Evolutionary conservation across 2,329 filamentous ascomycete species (phyloP).

Genomic region (Onygena corvina): DNA sequence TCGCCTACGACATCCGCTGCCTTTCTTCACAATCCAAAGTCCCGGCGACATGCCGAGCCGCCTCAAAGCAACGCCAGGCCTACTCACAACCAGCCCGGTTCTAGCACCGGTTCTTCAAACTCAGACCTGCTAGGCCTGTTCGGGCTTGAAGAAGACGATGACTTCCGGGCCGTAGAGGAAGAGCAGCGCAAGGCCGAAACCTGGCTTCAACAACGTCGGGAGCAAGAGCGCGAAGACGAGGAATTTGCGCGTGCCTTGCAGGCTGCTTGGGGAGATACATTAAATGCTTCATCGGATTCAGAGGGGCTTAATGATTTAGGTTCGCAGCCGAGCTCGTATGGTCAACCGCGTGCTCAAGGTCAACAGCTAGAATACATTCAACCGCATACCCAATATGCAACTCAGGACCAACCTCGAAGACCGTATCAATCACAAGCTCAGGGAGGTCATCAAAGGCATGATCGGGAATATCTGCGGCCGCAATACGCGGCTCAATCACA

Average conservation of each 20-base stretch:
- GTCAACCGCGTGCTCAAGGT: not conserved
- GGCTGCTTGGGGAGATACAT: constrained; percentile 19
- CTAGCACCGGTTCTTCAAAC: not conserved
- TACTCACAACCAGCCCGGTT: not conserved
- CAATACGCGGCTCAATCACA: not conserved
- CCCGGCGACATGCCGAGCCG: not conserved
- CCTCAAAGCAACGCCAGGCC: not conserved
- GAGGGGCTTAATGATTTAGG: not conserved
- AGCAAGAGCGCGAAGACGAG: constrained; percentile 29
- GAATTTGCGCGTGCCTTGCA: constrained; percentile 30
- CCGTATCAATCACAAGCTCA: not conserved
- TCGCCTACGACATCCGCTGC: not conserved
- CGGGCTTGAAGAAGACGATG: constrained; percentile 20
- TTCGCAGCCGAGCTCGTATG: not conserved
- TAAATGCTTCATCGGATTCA: constrained; percentile 7
- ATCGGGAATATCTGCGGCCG: not conserved
- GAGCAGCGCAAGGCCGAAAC: constrained; percentile 25
- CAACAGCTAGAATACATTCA: too few species aligned
- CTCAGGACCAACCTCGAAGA: not conserved
- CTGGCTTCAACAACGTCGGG: constrained; percentile 22
- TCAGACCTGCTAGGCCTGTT: constrained; percentile 19
- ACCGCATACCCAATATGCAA: too few species aligned
- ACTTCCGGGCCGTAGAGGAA: constrained; percentile 19
- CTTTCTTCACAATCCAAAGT: not conserved
- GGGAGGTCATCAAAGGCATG: too few species aligned